Base-by-base conservation (phyloP, 2,329 filamentous ascomycete species). In the Ophiosphaerella herpotricha region DNA sequence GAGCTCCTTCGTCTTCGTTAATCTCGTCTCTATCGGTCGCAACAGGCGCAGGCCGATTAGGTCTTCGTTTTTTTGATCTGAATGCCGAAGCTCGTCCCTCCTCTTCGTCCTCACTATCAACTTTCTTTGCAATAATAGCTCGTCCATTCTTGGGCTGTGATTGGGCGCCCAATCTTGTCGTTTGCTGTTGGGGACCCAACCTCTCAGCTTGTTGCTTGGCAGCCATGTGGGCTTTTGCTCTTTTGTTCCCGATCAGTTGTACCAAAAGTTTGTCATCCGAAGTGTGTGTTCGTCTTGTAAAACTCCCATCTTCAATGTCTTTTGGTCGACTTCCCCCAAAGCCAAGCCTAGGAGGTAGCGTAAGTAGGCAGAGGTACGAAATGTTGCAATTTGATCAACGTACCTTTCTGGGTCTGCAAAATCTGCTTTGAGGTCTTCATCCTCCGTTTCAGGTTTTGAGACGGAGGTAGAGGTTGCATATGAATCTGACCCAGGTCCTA, bases 341-440 rank as follows among this genome's bases (percentile, higher is more conserved):
- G 39, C 75, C 75, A 48, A 75, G 61, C 38, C 74, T 77, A 39
- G 23, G 11, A 29, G 11, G 11, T 29, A 21, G 4, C 6, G 26
- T 29, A 29, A 29, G 26, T 11, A 7, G 26, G n/a, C 24, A 23
- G 8, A 8, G n/a, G 13, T 51, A 45, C 14, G 21, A 11, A 8
- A 37, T n/a, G 3, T 14, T 18, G 31, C 14, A 33, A 39, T 24
- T 38, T n/a, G 13, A 12, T 2, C 13, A 29, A 64, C 73, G 42
- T 71, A 84, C 82, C 77, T 77, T 63, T 84, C 81, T 18, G 81
- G 80, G 4, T 78, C 77, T 33, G 77, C 74, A 13, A 73, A 77
- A 58, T 82, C 82, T 34, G 82, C 74, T 53, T 81, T 79, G 58
- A 81, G 74, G 52, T 85, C 82, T 40, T 83, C 80, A 36, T 75